These are phyloP conservation scores for Seminavis robusta DNA, from an alignment of 108 stramenopile genomes.

Conservation along the genomic window DNA sequence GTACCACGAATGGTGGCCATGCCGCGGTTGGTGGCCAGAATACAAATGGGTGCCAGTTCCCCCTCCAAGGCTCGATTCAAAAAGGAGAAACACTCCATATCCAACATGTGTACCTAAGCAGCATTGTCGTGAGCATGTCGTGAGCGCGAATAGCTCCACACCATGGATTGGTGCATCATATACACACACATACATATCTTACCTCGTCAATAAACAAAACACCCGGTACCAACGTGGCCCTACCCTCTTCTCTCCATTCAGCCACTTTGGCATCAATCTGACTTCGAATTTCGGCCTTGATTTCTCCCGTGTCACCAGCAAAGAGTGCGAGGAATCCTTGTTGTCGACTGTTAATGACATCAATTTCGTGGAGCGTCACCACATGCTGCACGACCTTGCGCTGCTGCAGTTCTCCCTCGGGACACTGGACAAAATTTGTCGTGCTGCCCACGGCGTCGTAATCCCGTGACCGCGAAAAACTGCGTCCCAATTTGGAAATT, in stretches of 20 bases:
- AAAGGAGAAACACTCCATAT: conserved; percentile 99
- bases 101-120: conserved; percentile 99
- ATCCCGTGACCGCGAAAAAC: conserved; percentile 91
- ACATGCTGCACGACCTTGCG: conserved; percentile 95
- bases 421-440: conserved; percentile 97
- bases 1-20: conserved; percentile 94
- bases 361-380: conserved; percentile 98
- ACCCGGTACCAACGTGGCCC: conserved; percentile 96
- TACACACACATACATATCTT: too few species aligned
- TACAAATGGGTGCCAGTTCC: conserved; percentile 93
- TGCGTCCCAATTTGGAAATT: conserved; percentile 95
- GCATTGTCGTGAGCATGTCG: too few species aligned
- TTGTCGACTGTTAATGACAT: conserved; percentile 98
- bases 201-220: conserved; percentile 99
- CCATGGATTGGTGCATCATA: too few species aligned
- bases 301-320: conserved; percentile 99
- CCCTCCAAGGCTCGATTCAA: conserved; percentile 93
- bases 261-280: conserved; percentile 98
- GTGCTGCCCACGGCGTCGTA: conserved; percentile 99
- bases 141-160: too few species aligned
- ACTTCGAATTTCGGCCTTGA: conserved; percentile 93
- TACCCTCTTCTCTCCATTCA: conserved; percentile 97
- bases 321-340: conserved; percentile 99
- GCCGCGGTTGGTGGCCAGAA: conserved; percentile 98
- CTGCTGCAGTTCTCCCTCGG: conserved; percentile 98